Conservation (phyloP, 169 alveolate genomes). For the Cryptosporidium sp. region DNA sequence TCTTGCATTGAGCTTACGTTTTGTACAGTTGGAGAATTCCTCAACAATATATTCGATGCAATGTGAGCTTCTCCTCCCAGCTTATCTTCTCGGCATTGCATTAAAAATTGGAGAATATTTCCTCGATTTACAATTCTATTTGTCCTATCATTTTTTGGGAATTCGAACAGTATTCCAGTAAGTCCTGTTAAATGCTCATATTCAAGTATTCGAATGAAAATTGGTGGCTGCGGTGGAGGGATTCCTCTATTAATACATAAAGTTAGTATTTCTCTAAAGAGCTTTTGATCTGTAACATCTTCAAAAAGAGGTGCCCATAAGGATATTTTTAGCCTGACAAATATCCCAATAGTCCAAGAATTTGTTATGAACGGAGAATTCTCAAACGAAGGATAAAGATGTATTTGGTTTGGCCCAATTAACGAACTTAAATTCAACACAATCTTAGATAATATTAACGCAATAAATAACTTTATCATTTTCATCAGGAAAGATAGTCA, state of each 20-base stretch:
- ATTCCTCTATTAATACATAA: constrained; percentile 72
- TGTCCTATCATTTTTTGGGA: constrained; percentile 54
- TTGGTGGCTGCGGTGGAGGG: constrained; percentile 64
- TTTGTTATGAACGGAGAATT: constrained; percentile 30
- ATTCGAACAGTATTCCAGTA: constrained; percentile 58
- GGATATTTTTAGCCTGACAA: constrained; percentile 28
- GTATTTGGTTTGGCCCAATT: constrained; percentile 6
- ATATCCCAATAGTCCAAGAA: constrained; percentile 66
- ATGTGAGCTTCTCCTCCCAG: constrained; percentile 70
- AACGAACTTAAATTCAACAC: constrained; percentile 7
- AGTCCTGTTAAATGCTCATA: constrained; percentile 56
- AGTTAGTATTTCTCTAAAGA: constrained; percentile 25
- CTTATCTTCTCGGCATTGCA: constrained; percentile 67
- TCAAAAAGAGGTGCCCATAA: constrained; percentile 71
- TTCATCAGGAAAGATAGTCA: neutral
- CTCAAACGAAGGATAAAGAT: constrained; percentile 1
- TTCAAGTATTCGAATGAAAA: constrained; percentile 46
- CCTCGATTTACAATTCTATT: constrained; percentile 9
- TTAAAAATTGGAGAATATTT: constrained; percentile 22
- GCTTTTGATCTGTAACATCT: constrained; percentile 19
- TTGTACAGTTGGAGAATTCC: constrained; percentile 25
- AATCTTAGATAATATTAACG: neutral
- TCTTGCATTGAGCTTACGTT: constrained; percentile 27
- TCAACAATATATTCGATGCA: constrained; percentile 23
- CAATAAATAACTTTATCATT: constrained; percentile 10